Evolutionary conservation across 2,329 filamentous ascomycete species (phyloP), one percentile per base, ranked within the genome.

Genomic region (Hypomyces perniciosus): DNA sequence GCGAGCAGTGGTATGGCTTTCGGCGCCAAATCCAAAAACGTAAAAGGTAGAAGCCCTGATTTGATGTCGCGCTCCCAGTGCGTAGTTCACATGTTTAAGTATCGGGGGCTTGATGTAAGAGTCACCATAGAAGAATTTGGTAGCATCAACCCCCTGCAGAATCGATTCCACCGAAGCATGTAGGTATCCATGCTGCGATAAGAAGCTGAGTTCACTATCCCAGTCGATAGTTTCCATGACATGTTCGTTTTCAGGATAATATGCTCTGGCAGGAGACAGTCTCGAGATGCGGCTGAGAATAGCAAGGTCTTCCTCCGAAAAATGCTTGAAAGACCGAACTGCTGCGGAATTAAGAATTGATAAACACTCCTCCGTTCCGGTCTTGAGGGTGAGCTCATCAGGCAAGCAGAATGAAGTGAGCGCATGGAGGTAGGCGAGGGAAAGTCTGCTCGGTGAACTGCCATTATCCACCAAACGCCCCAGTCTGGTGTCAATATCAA

Each of bases 331-430:
- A 0, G 80, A 84, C 13, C 64, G 59, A 0, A 80, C 62, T 0
- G 76, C 68, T 0, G 76, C 77, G 0, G 75, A 78, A 0, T 52
- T 41, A 1, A 84, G 59, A 1, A 80, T 77, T 0, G 59, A 55
- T 0, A 84, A 56, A 0, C 79, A 76, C 42, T 76, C 62, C 54
- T 84, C 80, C 0, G 77, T 80, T 0, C 81, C 81, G 0, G 78
- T 84, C 4, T 63, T 61, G 0, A 57, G 43, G 0, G 73, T 78
- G 0, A 83, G 64, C 0, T 62, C 64, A 55, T 84, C 80, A 0
- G 74, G 72, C 0, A 80, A 61, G 28, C 69, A 77, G 44, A 72
- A 70, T 0, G 79, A 77, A 0, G 80, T 84, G 0, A 81, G 50
- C 0, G 74, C 78, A 54, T 84, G 79, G 0, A 84, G 61, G 28